Evolutionary conservation across 768 basidiomycete genomes (phyloP).

Genomic region (Rhizopogon sp.): DNA sequence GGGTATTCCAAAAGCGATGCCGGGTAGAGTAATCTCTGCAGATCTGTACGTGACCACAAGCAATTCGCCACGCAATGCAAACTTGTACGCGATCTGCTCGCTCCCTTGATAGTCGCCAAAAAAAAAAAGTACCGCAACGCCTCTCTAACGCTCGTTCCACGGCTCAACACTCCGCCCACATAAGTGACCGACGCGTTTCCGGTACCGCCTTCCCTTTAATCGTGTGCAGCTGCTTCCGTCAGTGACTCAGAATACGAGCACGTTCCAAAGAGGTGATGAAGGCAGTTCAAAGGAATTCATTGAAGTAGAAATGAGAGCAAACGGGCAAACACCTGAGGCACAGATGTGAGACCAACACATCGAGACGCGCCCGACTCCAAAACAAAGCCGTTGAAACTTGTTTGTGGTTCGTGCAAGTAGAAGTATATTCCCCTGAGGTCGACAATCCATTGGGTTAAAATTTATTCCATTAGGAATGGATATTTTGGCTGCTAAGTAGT

Average conservation of each 20-base stretch:
- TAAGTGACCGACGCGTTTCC: constrained; percentile 40
- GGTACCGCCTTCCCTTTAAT: constrained; percentile 41
- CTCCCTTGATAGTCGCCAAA: constrained; percentile 17
- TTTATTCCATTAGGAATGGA: constrained; percentile 43
- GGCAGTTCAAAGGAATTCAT: constrained; percentile 33
- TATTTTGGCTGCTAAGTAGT: constrained; percentile 39
- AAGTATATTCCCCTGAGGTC: constrained; percentile 26
- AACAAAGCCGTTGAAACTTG: constrained; percentile 18
- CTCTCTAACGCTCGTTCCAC: constrained; percentile 35
- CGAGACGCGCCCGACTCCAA: constrained; percentile 9
- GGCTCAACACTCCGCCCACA: constrained; percentile 8
- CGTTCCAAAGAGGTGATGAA: constrained; percentile 52
- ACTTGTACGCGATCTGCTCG: constrained; percentile 41
- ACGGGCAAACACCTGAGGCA: constrained; percentile 13
- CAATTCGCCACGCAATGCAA: constrained; percentile 5
- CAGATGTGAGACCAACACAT: constrained; percentile 8
- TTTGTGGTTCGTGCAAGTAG: constrained; percentile 17
- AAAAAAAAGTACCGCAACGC: constrained; percentile 38
- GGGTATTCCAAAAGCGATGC: constrained; percentile 19
- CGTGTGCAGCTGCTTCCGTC: constrained; percentile 1
- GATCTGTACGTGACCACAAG: constrained; percentile 28
- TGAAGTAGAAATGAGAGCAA: constrained; percentile 22
- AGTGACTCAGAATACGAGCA: constrained; percentile 19
- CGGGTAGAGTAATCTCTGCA: constrained; percentile 21
- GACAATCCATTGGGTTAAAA: constrained; percentile 57